Percentiles rank a stretch among this genome's conserved stretches.
These are phyloP conservation scores for Vigna unguiculata DNA, from an alignment of 306 rosid genomes.

Conservation along the genomic window DNA sequence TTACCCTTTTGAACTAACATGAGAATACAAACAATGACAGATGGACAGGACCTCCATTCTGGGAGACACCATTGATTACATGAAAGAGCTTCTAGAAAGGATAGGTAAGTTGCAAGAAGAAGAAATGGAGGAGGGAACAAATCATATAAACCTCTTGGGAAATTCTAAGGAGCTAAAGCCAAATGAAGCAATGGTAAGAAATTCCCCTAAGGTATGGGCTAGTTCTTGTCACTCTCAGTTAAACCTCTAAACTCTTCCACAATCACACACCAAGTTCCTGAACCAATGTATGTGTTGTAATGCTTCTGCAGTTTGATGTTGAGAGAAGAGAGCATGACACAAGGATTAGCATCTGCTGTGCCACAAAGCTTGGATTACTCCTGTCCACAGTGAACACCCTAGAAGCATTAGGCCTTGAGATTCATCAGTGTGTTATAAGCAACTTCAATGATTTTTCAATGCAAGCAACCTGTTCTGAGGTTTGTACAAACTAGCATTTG, in stretches of 20 bases:
- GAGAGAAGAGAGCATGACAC: conserved; percentile 77
- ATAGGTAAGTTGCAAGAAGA: conserved; percentile 83
- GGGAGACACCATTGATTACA: conserved; percentile 95
- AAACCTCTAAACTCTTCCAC: conserved; percentile 23
- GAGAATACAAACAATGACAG: conserved; percentile 48
- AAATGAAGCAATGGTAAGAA: conserved; percentile 76
- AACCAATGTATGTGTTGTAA: background rate
- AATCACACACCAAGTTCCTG: conserved; percentile 13
- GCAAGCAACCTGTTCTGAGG: conserved; percentile 99
- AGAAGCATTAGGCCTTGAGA: conserved; percentile 92
- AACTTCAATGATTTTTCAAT: conserved; percentile 91
- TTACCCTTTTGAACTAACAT: conserved; percentile 31
- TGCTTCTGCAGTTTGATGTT: conserved; percentile 78
- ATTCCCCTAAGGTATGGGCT: conserved; percentile 83
- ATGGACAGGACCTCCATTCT: conserved; percentile 99
- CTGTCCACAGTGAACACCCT: conserved; percentile 85
- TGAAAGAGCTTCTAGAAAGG: conserved; percentile 94
- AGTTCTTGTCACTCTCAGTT: background rate
- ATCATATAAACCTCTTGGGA: conserved; percentile 58
- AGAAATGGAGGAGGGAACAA: conserved; percentile 57
- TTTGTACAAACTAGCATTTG: conserved; percentile 28
- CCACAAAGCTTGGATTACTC: conserved; percentile 80
- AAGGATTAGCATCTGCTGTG: conserved; percentile 83
- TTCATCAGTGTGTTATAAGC: conserved; percentile 95
- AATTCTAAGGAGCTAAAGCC: conserved; percentile 72